Evolutionary conservation across 495 filamentous ascomycete genomes (phyloP), one percentile per base, ranked within the genome.

Genomic region (Mytilinidion resinicola): DNA sequence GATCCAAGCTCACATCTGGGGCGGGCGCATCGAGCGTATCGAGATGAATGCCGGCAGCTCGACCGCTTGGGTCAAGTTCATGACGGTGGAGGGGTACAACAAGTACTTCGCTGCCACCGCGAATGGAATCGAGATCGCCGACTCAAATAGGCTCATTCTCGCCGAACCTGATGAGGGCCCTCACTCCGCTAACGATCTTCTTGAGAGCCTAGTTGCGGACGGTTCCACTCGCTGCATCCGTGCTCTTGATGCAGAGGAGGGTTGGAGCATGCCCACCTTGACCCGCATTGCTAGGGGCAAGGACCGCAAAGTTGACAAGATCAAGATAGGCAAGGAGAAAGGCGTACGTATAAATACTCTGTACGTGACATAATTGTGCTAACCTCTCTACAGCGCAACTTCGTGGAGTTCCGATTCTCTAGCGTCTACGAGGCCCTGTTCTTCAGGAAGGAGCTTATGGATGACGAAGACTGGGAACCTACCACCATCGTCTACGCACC

Each of bases 401-500:
- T 53, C 21, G 71, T 77, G 12, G 56, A 63, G 48, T 77, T 76
- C 57, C 73, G 75, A 25, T 78, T 79, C 60, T 67, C 66, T 42
- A 69, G 61, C 54, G 71, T 79, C 38, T 67, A 68, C 0, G 68
- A 78, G 44, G 77, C 75, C 1, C 69, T 75, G 8, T 61, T 64
- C 6, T 79, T 79, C 67, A 70, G 69, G 36, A 58, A 62, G 10
- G 52, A 56, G 3, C 59, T 78, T 8, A 38, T 61, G 33, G 67
- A 77, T 39, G 63, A 72, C 21, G 67, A 72, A 17, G 74, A 74
- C 3, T 79, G 72, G 70, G 72, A 78, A 63, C 66, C 70, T n/a
- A 72, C 69, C 69, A 71, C 71, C 48, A 66, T 77, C 43, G 55
- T 62, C 34, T 77, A 70, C 49, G 70, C 67, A 6, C 33, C 61